Evolutionary conservation across 2,329 filamentous ascomycete genomes (phyloP).

Genomic region (Cadophora malorum): DNA sequence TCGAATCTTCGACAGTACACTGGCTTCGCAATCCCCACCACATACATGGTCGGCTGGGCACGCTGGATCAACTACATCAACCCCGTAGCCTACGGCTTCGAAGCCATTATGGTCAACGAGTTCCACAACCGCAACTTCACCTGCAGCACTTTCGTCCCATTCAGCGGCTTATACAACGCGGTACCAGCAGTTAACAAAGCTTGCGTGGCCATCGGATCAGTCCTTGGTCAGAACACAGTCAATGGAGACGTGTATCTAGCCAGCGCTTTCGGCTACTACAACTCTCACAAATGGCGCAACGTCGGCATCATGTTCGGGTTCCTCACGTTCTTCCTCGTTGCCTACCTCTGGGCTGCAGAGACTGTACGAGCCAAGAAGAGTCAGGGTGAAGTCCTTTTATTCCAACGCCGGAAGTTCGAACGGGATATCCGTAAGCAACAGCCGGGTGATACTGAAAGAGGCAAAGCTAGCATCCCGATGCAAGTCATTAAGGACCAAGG

Average conservation of each 20-base stretch:
- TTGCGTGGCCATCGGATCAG: slow-evolving; percentile 64
- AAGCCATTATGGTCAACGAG: slow-evolving; percentile 81
- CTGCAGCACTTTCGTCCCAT: slow-evolving; percentile 38
- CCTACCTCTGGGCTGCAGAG: slow-evolving; percentile 71
- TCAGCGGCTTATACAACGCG: slow-evolving; percentile 32
- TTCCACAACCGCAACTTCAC: slow-evolving; percentile 54
- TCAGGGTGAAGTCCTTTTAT: slow-evolving; percentile 79
- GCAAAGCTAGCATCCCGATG: too few relatives aligned
- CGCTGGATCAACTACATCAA: slow-evolving; percentile 73
- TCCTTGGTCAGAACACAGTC: slow-evolving; percentile 58
- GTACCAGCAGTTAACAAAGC: slow-evolving; percentile 44
- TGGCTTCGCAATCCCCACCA: slow-evolving; percentile 60
- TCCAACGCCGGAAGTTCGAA: slow-evolving; percentile 67
- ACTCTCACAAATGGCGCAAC: slow-evolving; percentile 65
- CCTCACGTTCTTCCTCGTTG: slow-evolving; percentile 63
- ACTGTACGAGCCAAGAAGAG: slow-evolving; percentile 70
- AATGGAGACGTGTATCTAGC: slow-evolving; percentile 64
- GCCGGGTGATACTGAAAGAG: slow-evolving; percentile 28
- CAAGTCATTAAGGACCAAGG: slow-evolving; percentile 54
- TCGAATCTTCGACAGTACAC: slow-evolving; percentile 25
- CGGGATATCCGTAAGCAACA: slow-evolving; percentile 26
- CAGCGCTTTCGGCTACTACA: slow-evolving; percentile 61
- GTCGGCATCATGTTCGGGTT: slow-evolving; percentile 70
- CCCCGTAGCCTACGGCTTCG: slow-evolving; percentile 69
- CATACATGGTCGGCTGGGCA: slow-evolving; percentile 62